A percentile compares a stretch with the other conserved stretches of the same genome.
These are phyloP conservation scores for Circinella minor DNA, from an alignment of 371 early-diverging fungal species.

Conservation along the genomic window DNA sequence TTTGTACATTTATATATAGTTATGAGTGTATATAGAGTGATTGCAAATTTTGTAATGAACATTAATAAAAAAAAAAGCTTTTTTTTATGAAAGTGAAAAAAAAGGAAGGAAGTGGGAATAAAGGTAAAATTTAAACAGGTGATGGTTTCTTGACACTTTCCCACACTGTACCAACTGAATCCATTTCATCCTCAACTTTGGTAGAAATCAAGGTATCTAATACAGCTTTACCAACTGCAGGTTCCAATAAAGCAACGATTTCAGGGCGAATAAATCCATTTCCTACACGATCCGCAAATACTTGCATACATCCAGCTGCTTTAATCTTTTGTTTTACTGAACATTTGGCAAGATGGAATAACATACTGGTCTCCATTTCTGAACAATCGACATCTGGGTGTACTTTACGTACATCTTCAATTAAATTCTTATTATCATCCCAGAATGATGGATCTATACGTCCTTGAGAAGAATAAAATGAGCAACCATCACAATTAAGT, in stretches of 20 bases:
- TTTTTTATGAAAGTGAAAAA: no score
- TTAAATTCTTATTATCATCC: constrained; percentile 77
- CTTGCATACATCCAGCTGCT: constrained; percentile 85
- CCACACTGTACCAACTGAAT: constrained; percentile 71
- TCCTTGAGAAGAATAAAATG: constrained; percentile 93
- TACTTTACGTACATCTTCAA: constrained; percentile 52
- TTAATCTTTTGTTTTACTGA: constrained; percentile 59
- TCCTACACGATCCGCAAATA: constrained; percentile 80
- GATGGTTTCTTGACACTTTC: constrained; percentile 28
- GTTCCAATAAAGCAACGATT: constrained; percentile 63
- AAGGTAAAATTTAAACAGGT: not conserved
- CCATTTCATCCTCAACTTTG: constrained; percentile 47
- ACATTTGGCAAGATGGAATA: constrained; percentile 82
- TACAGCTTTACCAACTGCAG: constrained; percentile 69
- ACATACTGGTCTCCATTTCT: constrained; percentile 93
- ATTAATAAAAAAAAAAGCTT: no score
- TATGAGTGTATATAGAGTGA: no score
- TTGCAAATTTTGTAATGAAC: no score
- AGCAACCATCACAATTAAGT: constrained; percentile 84
- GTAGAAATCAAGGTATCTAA: constrained; percentile 73
- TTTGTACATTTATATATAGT: no score
- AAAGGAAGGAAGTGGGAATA: not conserved
- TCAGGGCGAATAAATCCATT: constrained; percentile 78
- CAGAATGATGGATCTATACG: constrained; percentile 76
- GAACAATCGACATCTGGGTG: constrained; percentile 72